These are phyloP conservation scores for Cordyceps cicadae DNA, from an alignment of 2,329 filamentous ascomycete species.

Conservation along the genomic window DNA sequence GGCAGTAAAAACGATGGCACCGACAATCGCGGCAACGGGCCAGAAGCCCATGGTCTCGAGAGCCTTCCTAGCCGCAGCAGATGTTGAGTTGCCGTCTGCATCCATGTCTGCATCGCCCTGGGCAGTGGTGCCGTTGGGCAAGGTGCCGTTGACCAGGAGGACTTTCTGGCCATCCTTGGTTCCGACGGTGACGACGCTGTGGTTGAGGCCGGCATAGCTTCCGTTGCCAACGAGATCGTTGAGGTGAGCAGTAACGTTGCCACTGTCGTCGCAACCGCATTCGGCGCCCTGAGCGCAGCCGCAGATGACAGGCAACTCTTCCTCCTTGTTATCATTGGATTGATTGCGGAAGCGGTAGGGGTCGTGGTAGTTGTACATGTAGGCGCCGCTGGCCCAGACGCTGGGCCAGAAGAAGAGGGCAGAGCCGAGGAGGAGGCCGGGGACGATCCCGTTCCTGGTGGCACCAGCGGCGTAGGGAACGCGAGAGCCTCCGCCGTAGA, in stretches of 20 bases:
- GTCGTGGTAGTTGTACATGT: conserved; percentile 43
- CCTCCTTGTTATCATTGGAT: conserved; percentile 34
- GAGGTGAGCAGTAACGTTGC: conserved; percentile 50
- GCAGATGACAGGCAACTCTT: conserved; percentile 29
- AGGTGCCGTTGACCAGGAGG: conserved; percentile 66
- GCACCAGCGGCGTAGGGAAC: conserved; percentile 53
- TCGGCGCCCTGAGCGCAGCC: conserved; percentile 41
- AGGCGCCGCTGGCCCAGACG: conserved; percentile 55
- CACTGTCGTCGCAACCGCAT: conserved; percentile 61
- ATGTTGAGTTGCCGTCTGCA: conserved; percentile 32
- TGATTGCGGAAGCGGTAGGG: conserved; percentile 43
- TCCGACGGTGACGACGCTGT: conserved; percentile 52
- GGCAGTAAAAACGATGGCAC: conserved; percentile 35
- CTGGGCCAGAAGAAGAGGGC: conserved; percentile 54
- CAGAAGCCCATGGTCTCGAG: conserved; percentile 38
- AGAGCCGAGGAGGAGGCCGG: conserved; percentile 40
- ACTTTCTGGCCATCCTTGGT: conserved; percentile 54
- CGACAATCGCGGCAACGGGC: conserved; percentile 38
- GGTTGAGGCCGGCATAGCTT: conserved; percentile 50
- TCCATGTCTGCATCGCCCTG: conserved; percentile 26
- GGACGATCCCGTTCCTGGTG: conserved; percentile 37
- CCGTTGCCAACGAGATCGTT: conserved; percentile 58
- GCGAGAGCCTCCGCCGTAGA: conserved; percentile 58
- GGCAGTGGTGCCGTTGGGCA: conserved; percentile 58
- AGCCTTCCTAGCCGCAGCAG: conserved; percentile 23